Base-by-base conservation (phyloP, 345 rosid genomes). In the Carallia brachiata region DNA sequence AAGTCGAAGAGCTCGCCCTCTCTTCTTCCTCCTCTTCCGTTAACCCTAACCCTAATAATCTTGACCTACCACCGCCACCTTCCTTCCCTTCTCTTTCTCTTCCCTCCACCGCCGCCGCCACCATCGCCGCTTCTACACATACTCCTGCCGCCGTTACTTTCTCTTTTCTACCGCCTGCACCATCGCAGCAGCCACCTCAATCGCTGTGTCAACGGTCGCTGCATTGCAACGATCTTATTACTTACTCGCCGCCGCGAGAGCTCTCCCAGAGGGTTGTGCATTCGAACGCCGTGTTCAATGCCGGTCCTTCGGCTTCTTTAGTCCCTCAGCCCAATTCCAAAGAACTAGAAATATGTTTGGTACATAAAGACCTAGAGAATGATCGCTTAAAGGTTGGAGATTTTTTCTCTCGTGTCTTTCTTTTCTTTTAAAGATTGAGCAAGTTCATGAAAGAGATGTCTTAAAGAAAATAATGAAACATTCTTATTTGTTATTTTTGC, bases 351-450 rank as follows among this genome's bases (percentile, higher is more conserved):
- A 8, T 7, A 7, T 39, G 12, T 39, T 39, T 39, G 44, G 44
- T 39, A 1, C 44, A 39, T 7, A 85, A 88, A 56, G 93, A 88
- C 66, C 76, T 70, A n/a, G 91, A 82, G 68, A 88, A 85, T 57
- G 80, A 83, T 65, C 83, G 86, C 7, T 63, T 89, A n/a, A 90
- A 90, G 97, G 98, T n/a, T n/a, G n/a, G n/a, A n/a, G n/a, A n/a
- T n/a, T n/a, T n/a, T n/a, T n/a, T n/a, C n/a, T n/a, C n/a, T n/a
- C n/a, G n/a, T n/a, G n/a, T n/a, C n/a, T n/a, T n/a, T n/a, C n/a
- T n/a, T n/a, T n/a, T n/a, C n/a, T n/a, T n/a, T n/a, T n/a, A n/a
- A n/a, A n/a, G n/a, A n/a, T n/a, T n/a, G n/a, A n/a, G n/a, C n/a
- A n/a, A n/a, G n/a, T n/a, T n/a, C n/a, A n/a, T n/a, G n/a, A n/a